Conservation (phyloP, 2,329 filamentous ascomycete genomes). For the Drechslerella stenobrocha region DNA sequence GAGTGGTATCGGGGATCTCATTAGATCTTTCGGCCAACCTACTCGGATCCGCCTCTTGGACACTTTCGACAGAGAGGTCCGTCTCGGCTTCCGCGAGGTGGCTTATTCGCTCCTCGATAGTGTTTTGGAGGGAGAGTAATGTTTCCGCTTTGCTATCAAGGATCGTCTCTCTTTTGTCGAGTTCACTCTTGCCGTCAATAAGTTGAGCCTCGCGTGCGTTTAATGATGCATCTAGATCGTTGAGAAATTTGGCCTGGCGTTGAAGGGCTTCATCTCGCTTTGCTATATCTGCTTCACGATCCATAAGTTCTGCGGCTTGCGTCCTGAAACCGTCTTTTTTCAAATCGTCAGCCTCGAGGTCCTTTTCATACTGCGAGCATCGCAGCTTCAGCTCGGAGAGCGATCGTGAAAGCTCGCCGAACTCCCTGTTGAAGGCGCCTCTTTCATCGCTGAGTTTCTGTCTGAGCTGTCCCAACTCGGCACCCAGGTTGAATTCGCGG, state of each 20-base stretch:
- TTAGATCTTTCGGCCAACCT: too few species aligned
- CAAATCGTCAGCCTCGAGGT: slow-evolving; percentile 17
- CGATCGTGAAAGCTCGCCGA: slow-evolving; percentile 27
- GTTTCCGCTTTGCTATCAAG: slow-evolving; percentile 16
- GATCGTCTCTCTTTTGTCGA: slow-evolving; percentile 15
- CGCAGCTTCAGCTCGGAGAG: slow-evolving; percentile 29
- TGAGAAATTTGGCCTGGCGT: slow-evolving; percentile 14
- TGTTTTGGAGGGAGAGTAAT: slow-evolving; percentile 22
- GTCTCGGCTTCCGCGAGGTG: slow-evolving; percentile 20
- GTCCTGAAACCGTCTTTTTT: slow-evolving; percentile 20
- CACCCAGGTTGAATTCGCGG: slow-evolving; percentile 39
- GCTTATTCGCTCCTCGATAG: slow-evolving; percentile 27
- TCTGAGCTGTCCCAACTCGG: slow-evolving; percentile 32
- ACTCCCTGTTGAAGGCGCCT: slow-evolving; percentile 34
- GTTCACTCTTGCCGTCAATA: slow-evolving; percentile 13
- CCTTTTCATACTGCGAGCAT: slow-evolving; percentile 24
- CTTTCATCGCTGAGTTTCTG: slow-evolving; percentile 37
- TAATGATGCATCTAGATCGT: slow-evolving; percentile 19
- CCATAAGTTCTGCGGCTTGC: slow-evolving; percentile 8
- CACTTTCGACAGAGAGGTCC: slow-evolving; percentile 8
- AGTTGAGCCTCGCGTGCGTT: slow-evolving; percentile 12
- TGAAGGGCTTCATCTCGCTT: slow-evolving; percentile 20
- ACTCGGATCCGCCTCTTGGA: too few species aligned
- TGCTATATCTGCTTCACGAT: slow-evolving; percentile 17
- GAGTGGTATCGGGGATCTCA: slow-evolving; percentile 21